Evolutionary conservation across 176 grass and related monocot genomes (phyloP), one percentile per base, ranked within the genome.

Genomic region (Microstegium vimineum): DNA sequence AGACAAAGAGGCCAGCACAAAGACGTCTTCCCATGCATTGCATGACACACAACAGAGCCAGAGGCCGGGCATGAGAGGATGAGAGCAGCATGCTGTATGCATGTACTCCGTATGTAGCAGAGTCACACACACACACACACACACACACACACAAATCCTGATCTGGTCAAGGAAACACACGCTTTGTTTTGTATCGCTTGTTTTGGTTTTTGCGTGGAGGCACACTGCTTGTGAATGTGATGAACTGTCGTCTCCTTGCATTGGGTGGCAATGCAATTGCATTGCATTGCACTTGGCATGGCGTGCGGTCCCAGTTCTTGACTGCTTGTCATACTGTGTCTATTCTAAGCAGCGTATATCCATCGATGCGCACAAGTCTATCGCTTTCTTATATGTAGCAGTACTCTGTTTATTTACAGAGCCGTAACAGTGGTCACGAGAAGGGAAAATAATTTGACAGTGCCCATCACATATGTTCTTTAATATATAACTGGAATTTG

Each of bases 1-100:
- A 86, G 84, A 86, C 88, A 83, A 79, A 83, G 83, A 86, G 40
- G 84, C 74, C 75, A 52, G 40, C 84, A 83, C 88, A 90, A 86
- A 78, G 73, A 86, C 61, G 82, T 90, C 67, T 51, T 82, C 68
- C 74, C 88, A 86, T 79, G 38, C 78, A 82, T 69, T 84, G 49
- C 79, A 66, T 65, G 41, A 70, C 78, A 66, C 72, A 52, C n/a
- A n/a, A n/a, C n/a, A n/a, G n/a, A n/a, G n/a, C n/a, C n/a, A 63
- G 52, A 86, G n/a, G n/a, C n/a, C n/a, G n/a, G n/a, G n/a, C n/a
- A n/a, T n/a, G n/a, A n/a, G n/a, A n/a, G n/a, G n/a, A n/a, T 52
- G 32, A 23, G 32, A 66, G 27, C 64, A 79, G 15, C 16, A 49
- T 4, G 3, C n/a, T n/a, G n/a, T n/a, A n/a, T n/a, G n/a, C n/a